phyloP scores from a whole-genome alignment of 2,329 filamentous ascomycete genomes.

The Ophiocordyceps unilateralis region DNA sequence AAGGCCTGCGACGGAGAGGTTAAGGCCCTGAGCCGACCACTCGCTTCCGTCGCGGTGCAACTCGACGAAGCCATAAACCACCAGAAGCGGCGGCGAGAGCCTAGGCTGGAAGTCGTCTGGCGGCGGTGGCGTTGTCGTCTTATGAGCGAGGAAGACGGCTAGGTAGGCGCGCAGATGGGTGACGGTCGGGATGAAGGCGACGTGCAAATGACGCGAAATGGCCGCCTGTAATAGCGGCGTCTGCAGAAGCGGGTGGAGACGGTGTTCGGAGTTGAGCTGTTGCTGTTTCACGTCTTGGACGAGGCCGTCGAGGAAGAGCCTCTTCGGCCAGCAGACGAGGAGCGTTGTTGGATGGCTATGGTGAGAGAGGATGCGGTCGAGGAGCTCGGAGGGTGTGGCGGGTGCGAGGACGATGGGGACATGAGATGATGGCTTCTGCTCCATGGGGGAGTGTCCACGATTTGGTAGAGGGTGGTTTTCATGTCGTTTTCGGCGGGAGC shows the following conservation, averaged over 20 bases:
- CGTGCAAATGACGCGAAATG: conserved; percentile 47
- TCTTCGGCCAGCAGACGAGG: conserved; percentile 50
- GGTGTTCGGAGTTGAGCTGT: neutral
- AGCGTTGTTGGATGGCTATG: conserved; percentile 44
- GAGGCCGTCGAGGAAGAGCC: conserved; percentile 47
- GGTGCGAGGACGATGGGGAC: conserved; percentile 30
- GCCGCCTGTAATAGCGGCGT: conserved; percentile 54
- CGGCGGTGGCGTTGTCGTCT: conserved; percentile 20
- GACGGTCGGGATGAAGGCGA: conserved; percentile 59
- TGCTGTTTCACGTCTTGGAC: conserved; percentile 24
- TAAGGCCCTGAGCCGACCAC: conserved; percentile 59
- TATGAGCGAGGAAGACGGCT: conserved; percentile 29
- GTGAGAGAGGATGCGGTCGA: conserved; percentile 43
- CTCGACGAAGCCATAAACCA: conserved; percentile 48
- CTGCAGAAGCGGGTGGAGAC: conserved; percentile 26
- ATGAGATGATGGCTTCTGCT: neutral
- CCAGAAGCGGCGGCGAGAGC: conserved; percentile 24
- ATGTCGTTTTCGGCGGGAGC: neutral
- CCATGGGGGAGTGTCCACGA: neutral
- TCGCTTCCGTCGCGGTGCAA: conserved; percentile 52
- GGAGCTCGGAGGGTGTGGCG: conserved; percentile 39
- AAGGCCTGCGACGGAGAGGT: conserved; percentile 41
- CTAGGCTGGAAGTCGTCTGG: conserved; percentile 13
- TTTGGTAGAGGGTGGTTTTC: neutral
- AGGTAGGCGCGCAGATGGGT: conserved; percentile 65